phyloP scores from a whole-genome alignment of 306 rosid genomes.

The Cercis canadensis region DNA sequence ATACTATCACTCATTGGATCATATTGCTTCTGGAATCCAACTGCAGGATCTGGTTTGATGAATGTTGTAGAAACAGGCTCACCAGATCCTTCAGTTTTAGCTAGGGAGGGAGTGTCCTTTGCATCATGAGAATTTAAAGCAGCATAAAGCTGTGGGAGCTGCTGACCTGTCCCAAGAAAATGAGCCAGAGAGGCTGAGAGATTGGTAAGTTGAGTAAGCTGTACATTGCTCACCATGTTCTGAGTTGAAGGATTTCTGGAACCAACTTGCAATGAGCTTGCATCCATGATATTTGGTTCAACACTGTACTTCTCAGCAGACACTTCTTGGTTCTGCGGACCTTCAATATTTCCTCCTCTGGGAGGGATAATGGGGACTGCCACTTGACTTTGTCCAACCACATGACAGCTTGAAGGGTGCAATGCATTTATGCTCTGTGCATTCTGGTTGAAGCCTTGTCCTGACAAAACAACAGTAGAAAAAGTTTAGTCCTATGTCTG shows the following conservation, averaged over 20 bases:
- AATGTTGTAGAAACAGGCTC: slow-evolving; percentile 51
- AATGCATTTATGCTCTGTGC: slow-evolving; percentile 48
- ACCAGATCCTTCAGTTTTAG: slow-evolving; percentile 52
- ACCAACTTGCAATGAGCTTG: slow-evolving; percentile 50
- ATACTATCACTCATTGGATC: slow-evolving; percentile 60
- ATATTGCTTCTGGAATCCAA: slow-evolving; percentile 55
- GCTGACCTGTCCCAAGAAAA: slow-evolving; percentile 75
- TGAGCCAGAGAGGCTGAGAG: slow-evolving; percentile 90
- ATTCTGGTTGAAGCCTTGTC: slow-evolving; percentile 56
- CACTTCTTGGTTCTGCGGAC: slow-evolving; percentile 48
- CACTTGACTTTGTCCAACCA: slow-evolving; percentile 56
- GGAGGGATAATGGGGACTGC: slow-evolving; percentile 56
- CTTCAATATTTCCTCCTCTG: slow-evolving; percentile 49
- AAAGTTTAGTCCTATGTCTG: slow-evolving; percentile 43
- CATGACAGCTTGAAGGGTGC: slow-evolving; percentile 46
- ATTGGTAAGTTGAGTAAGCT: slow-evolving; percentile 60
- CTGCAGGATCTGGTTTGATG: slow-evolving; percentile 51
- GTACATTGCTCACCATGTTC: slow-evolving; percentile 61
- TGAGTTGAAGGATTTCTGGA: slow-evolving; percentile 56
- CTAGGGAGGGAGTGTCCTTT: slow-evolving; percentile 47
- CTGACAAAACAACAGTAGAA: slow-evolving; percentile 44
- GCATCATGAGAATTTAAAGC: slow-evolving; percentile 64
- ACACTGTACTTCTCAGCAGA: slow-evolving; percentile 49
- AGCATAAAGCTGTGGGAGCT: slow-evolving; percentile 79
- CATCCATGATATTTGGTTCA: slow-evolving; percentile 54